Base-by-base conservation (phyloP, 306 rosid species). In the Lathyrus sativus region DNA sequence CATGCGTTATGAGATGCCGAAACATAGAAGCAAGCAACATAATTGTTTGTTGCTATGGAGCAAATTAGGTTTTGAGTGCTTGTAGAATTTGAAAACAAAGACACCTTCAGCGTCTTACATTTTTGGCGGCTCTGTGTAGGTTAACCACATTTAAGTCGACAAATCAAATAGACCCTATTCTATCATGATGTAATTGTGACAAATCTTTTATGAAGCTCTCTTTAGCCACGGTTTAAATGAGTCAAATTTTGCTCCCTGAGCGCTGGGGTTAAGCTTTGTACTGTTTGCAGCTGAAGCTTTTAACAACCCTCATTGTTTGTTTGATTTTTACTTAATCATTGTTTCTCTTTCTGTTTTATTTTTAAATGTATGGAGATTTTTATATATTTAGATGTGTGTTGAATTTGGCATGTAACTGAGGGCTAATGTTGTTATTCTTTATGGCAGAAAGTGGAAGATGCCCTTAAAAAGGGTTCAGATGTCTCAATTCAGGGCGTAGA, bases 361-460 rank as follows among this genome's bases (percentile, higher is more conserved):
- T 62, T 24, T 19, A 3, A 53, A 38, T 35, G 18, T 31, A 5
- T 35, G 0, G 41, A 29, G 53, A 22, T 51, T 54, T 7, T 70
- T 2, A 11, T 76, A 50, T 51, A 39, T 69, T 56, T 59, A 48
- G 67, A 33, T 74, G 45, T 67, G 31, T 51, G 58, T 51, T 19
- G n/a, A 51, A 19, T 19, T 80, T 53, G 76, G 44, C 9, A 0
- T 62, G 35, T 73, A 38, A 51, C 39, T 45, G 53, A 68, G 14
- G 43, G 70, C 13, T 62, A 63, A 58, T 61, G 50, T 44, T 74
- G 55, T 44, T 74, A 29, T 72, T 68, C 80, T 46, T 78, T 44
- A 61, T 74, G 65, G 77, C 91, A 90, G 99, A 93, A 90, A 86
- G 99, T 90, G 79, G 95, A 88, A 78, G 89, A 80, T 62, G 99